Percentiles rank a stretch among this genome's conserved stretches.
Conservation (phyloP, 2,329 filamentous ascomycete genomes). For the Arachnopeziza araneosa region DNA sequence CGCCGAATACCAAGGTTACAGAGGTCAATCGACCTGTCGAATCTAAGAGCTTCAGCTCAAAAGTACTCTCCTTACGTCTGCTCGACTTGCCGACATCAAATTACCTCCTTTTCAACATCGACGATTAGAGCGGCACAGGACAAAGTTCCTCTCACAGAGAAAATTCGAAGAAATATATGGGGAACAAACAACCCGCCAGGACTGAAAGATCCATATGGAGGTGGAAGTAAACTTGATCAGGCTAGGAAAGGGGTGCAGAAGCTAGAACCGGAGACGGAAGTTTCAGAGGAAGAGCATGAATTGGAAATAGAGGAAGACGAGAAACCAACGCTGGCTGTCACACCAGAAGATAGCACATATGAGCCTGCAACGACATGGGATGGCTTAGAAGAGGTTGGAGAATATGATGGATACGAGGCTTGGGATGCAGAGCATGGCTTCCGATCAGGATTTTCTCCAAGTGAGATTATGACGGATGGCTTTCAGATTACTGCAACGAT, state of each 20-base stretch:
- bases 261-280: slow-evolving; percentile 6
- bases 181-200: slow-evolving; percentile 45
- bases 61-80: slow-evolving; percentile 20
- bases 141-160: slow-evolving; percentile 35
- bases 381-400: slow-evolving; percentile 49
- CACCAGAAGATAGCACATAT: slow-evolving; percentile 32
- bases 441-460: slow-evolving; percentile 33
- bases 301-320: not conserved
- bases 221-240: slow-evolving; percentile 27
- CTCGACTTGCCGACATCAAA: slow-evolving; percentile 22
- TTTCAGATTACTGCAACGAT: slow-evolving; percentile 38
- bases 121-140: slow-evolving; percentile 13
- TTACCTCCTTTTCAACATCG: slow-evolving; percentile 27
- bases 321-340: slow-evolving; percentile 2
- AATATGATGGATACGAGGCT: slow-evolving; percentile 38
- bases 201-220: slow-evolving; percentile 41
- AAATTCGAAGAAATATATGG: slow-evolving; percentile 43
- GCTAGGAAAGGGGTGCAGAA: slow-evolving; percentile 13
- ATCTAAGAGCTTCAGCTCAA: slow-evolving; percentile 5
- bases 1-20: slow-evolving; percentile 28
- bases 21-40: slow-evolving; percentile 27
- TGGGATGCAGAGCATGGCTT: slow-evolving; percentile 35
- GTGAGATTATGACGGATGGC: slow-evolving; percentile 31
- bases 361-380: slow-evolving; percentile 43
- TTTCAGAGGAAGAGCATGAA: slow-evolving; percentile 13